Evolutionary conservation across 2,329 filamentous ascomycete genomes (phyloP), one percentile per base, ranked within the genome.

Genomic region (Phaeosphaeria sp.): DNA sequence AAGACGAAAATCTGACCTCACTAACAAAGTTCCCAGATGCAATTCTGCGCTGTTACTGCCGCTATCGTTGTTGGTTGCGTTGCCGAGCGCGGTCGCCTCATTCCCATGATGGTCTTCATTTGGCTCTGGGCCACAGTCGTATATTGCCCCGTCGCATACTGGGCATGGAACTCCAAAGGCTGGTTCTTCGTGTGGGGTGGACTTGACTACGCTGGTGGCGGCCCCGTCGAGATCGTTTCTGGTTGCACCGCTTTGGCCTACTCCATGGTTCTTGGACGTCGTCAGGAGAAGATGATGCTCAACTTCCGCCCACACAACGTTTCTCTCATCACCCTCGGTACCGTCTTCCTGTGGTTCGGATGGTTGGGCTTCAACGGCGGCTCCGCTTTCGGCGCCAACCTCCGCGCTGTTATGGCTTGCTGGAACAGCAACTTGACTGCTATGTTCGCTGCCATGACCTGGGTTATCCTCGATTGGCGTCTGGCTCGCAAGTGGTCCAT

Each of bases 261-360:
- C 82, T 97, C 93, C 2, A 90, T 92, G 91, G 89, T 97, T 39
- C 90, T 99, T 60, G 95, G 95, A 67, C 91, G 93, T 73, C 92
- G 95, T 67, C 95, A 97, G 82, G 94, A 98, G 83, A 95, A 93
- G 83, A 97, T 98, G 93, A 97, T 98, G 92, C 87, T 97, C 80
- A 98, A 98, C 86, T 98, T 98, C 87, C 92, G 95, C 67, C 95
- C 95, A 18, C 95, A 99, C 85, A 99, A 99, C 83, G 95, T 98
- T 66, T 97, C 93, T 6, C 87, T 98, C 73, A 97, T 99, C 80
- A 93, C 95, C 0, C 89, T 98, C 69, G 95, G 95, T 63, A 98
- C 95, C 3, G 87, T 97, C 65, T 87, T 99, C 71, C 92, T 99
- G 55, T 98, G 93, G 93, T 98, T 98, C 73, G 95, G 95, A 73